Evolutionary conservation across 176 grass and related monocot species (phyloP).

Genomic region (Musa itinerans): DNA sequence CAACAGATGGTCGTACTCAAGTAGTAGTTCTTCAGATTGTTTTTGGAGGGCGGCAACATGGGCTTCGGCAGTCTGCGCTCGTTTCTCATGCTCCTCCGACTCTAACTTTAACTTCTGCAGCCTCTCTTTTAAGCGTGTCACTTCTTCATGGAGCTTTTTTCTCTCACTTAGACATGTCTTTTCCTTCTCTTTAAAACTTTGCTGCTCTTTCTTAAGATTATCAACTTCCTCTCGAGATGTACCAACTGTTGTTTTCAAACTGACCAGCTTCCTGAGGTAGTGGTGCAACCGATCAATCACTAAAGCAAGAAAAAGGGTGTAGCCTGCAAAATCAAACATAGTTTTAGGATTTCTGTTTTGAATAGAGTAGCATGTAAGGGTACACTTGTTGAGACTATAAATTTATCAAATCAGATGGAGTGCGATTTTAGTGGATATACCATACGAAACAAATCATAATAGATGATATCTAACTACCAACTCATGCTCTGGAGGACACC

Average conservation of each 20-base stretch:
- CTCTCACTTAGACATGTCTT: conserved; percentile 34
- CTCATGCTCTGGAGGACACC: no score
- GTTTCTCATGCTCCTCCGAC: conserved; percentile 42
- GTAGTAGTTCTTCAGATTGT: conserved; percentile 68
- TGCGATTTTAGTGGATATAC: no score
- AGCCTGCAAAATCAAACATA: conserved; percentile 36
- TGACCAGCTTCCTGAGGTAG: conserved; percentile 58
- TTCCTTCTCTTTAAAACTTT: conserved; percentile 45
- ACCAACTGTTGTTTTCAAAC: conserved; percentile 36
- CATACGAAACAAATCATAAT: no score
- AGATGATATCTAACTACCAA: no score
- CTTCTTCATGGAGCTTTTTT: conserved; percentile 51
- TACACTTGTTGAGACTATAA: no score
- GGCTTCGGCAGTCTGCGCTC: conserved; percentile 36
- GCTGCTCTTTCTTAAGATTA: conserved; percentile 68
- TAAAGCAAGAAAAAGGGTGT: conserved; percentile 65
- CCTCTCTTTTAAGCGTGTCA: conserved; percentile 37
- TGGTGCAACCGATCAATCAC: conserved; percentile 78
- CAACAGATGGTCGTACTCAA: conserved; percentile 71
- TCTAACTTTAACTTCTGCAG: conserved; percentile 55
- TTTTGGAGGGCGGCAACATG: conserved; percentile 66
- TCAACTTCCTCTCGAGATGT: conserved; percentile 63
- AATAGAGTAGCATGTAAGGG: no score
- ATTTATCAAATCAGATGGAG: no score
- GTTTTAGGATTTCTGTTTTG: no score